Evolutionary conservation across 2,329 filamentous ascomycete species (phyloP).

Genomic region (Pseudopithomyces chartarum): DNA sequence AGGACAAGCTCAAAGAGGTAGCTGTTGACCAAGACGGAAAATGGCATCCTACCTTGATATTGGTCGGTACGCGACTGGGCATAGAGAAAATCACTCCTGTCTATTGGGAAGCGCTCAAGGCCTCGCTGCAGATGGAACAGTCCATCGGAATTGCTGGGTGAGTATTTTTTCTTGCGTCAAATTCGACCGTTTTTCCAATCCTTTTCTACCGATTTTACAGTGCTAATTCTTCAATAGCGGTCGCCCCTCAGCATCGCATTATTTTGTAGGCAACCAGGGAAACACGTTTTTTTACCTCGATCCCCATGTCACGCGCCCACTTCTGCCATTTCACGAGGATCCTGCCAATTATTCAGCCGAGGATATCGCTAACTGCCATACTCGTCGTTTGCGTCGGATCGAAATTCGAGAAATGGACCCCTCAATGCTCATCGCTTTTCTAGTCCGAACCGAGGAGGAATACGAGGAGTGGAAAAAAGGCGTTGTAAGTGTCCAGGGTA

Average conservation of each 20-base stretch:
- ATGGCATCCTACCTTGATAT: constrained; percentile 84
- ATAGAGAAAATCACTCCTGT: constrained; percentile 94
- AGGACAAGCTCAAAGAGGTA: constrained; percentile 81
- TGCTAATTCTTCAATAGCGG: constrained; percentile 61
- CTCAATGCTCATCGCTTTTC: constrained; percentile 94
- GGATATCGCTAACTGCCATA: constrained; percentile 85
- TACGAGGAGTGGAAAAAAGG: constrained; percentile 81
- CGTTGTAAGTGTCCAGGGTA: constrained; percentile 73
- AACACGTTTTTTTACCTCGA: constrained; percentile 92
- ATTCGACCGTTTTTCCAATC: neutral
- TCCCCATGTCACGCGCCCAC: constrained; percentile 82
- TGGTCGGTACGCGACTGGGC: constrained; percentile 86
- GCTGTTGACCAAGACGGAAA: constrained; percentile 68
- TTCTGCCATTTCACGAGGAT: constrained; percentile 68
- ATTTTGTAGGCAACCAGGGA: constrained; percentile 75
- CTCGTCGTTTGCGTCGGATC: constrained; percentile 78
- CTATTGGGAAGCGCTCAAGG: constrained; percentile 92
- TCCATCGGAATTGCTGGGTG: constrained; percentile 97
- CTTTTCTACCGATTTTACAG: neutral
- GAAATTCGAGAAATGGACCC: constrained; percentile 94
- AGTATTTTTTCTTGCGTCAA: constrained; percentile 28
- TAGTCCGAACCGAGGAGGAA: constrained; percentile 81
- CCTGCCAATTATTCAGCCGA: constrained; percentile 66
- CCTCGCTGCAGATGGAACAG: constrained; percentile 82
- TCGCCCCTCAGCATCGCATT: constrained; percentile 86